Evolutionary conservation across 2,329 filamentous ascomycete genomes (phyloP), one percentile per base, ranked within the genome.

Genomic region (Exophiala phaeomuriformis): DNA sequence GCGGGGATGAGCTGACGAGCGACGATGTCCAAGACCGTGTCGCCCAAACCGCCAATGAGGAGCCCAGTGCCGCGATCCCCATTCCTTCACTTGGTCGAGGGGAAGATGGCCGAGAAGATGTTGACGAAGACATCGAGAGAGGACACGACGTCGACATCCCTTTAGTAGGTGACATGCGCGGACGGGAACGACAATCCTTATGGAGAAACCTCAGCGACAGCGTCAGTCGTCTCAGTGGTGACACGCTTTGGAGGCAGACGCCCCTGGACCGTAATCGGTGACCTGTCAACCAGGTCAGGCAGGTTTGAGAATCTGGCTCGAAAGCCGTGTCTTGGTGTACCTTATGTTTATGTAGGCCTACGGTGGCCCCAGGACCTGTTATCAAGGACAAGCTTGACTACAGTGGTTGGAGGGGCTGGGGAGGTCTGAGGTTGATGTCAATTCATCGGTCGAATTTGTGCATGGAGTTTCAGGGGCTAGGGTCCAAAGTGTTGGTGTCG

Each of bases 21-120:
- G 69, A 75, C 39, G 68, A 72, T 37, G 59, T 75, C 9, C 75
- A 78, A 61, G 64, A 63, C 3, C 69, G 73, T 61, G 73, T 72
- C 33, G 69, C 69, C 1, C 70, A 74, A 51, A 71, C 69, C 2
- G 67, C 68, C 30, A 75, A 75, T 49, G 72, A 73, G 29, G 73
- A 75, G 4, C 72, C 75, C 2, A 77, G 77, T 29, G 72, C 78
- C 3, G 76, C 76, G 29, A 69, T 74, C 32, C 75, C 75, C 5
- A 72, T 80, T 10, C 67, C 71, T 37, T 7, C 31, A 36, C 8
- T 7, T 10, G 29, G 61, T 62, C 29, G 67, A 68, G 66, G 65
- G 2, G 73, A 75, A 50, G 60, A 71, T 5, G 72, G 75, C 51
- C 67, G 68, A 28, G 71, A 36, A 9, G 36, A 50, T 12, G 65